Evolutionary conservation across 345 rosid species (phyloP), one percentile per base, ranked within the genome.

Genomic region (Citropsis articulata): DNA sequence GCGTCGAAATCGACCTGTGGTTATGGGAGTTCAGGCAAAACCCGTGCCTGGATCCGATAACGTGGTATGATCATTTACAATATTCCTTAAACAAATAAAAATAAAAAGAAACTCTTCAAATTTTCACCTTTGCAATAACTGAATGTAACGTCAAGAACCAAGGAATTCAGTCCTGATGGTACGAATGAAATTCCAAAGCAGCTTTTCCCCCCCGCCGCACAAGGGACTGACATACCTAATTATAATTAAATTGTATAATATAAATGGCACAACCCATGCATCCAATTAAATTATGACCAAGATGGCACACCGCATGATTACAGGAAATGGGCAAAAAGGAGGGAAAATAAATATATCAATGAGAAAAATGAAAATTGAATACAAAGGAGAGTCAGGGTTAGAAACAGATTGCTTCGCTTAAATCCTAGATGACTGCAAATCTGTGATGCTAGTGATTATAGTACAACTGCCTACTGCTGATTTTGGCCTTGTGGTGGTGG

Each of bases 401-500:
- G 19, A 59, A 59, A 61, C 36, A 56, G 35, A 25, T 57, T 9
- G 73, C 40, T 48, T 77, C 6, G 28, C 48, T 45, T n/a, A 62
- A 22, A 21, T 57, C 38, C 53, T 33, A 31, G 35, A 14, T 9
- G 8, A 45, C 55, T 21, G 67, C 66, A 57, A 36, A 33, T 57
- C 42, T 57, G 2, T 14, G 24, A 62, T 5, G 69, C 69, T n/a
- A 57, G 1, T 27, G 56, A 25, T 60, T 77, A 30, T 45, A 7
- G 74, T 33, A 59, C 48, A 7, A 77, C 24, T 72, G 45, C 18
- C 84, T 83, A 86, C 57, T 84, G 87, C 18, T 82, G 89, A 16
- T 75, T 73, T 76, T 89, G 90, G 42, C 85, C 86, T 78, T 88
- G 94, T 4, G 86, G 87, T 13, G 91, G 89, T 25, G 91, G 93